Percentiles rank a stretch among this genome's conserved stretches.
Conservation (phyloP, 2,329 filamentous ascomycete genomes). For the Alternaria arbusti region DNA sequence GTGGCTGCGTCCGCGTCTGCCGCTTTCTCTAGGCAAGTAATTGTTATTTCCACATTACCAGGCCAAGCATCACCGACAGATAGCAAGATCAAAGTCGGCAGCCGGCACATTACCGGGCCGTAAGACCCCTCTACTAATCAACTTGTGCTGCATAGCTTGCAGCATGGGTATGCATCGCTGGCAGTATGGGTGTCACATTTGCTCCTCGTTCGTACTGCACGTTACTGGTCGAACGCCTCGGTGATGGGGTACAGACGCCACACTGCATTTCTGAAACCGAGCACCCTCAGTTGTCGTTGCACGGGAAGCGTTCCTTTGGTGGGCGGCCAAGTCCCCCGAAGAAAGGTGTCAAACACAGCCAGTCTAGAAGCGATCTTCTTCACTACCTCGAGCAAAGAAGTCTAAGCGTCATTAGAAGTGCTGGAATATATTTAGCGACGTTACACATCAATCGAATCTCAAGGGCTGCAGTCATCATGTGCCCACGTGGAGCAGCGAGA, state of each 20-base stretch:
- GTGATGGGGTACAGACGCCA: not conserved
- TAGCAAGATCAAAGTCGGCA: not conserved
- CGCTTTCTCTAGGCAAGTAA: not conserved
- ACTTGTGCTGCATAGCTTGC: not conserved
- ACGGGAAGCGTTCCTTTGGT: not conserved
- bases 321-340: not conserved
- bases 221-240: not conserved
- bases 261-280: not conserved
- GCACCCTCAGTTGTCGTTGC: not conserved
- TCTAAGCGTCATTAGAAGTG: constrained; percentile 21
- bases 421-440: constrained; percentile 3
- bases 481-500: constrained; percentile 9
- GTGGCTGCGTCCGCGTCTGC: not conserved
- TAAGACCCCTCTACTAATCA: not conserved
- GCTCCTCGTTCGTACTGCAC: not conserved
- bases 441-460: constrained; percentile 7
- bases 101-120: not conserved
- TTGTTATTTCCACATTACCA: not conserved
- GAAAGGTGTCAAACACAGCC: not conserved
- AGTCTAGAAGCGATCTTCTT: not conserved
- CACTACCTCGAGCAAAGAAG: not conserved
- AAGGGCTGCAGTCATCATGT: not conserved
- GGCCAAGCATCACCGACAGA: not conserved
- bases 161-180: not conserved
- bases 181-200: not conserved